A percentile compares a stretch with the other conserved stretches of the same genome.
Conservation (phyloP, 2,329 filamentous ascomycete species). For the Alternaria tenuissima region DNA sequence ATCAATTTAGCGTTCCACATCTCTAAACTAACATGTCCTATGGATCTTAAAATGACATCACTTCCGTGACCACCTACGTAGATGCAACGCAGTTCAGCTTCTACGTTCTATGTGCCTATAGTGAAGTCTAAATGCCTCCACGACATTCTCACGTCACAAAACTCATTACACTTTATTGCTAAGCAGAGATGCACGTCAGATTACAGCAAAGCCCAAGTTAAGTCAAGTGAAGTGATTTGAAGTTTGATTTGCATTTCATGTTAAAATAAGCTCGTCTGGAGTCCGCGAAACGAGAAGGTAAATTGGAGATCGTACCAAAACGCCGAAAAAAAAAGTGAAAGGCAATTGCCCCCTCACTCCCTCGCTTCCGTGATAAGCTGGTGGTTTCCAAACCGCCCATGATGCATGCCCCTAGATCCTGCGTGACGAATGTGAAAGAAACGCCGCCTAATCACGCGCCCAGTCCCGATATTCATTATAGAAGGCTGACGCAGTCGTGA, state of each 20-base stretch:
- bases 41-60: not conserved
- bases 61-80: not conserved
- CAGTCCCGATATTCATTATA: constrained; percentile 69
- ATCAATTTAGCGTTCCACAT: not conserved
- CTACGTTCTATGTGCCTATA: not conserved
- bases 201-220: not conserved
- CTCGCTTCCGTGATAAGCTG: not conserved
- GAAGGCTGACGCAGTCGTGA: constrained; percentile 95
- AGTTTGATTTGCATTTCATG: not conserved
- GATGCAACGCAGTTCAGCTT: not conserved
- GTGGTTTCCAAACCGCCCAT: not conserved
- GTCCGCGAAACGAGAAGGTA: not conserved
- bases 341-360: not conserved
- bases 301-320: not conserved
- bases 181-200: not conserved
- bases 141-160: not conserved
- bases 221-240: not conserved
- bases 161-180: not conserved
- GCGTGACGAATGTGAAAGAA: not conserved
- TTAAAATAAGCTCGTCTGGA: not conserved
- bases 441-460: not conserved
- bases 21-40: not conserved
- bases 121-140: not conserved
- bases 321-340: not conserved
- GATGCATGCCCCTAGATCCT: not conserved